A percentile compares a stretch with the other conserved stretches of the same genome.
phyloP scores from a whole-genome alignment of 441 rosid genomes.

The Populus tomentosa region DNA sequence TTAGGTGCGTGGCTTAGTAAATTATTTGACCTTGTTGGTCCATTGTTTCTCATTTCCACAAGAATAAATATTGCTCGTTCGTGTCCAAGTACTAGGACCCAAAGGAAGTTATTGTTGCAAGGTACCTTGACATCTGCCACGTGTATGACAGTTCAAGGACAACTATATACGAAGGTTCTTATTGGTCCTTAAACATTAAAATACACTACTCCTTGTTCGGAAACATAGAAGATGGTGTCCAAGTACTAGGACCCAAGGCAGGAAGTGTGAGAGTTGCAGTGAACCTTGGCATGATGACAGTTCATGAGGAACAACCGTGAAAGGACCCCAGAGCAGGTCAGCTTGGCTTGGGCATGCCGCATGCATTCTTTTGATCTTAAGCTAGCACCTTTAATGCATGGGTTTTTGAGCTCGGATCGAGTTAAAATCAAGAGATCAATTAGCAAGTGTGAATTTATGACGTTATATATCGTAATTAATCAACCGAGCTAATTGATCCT shows the following conservation, averaged over 20 bases:
- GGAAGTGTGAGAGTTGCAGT: slow-evolving; percentile 12
- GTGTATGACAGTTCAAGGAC: slow-evolving; percentile 38
- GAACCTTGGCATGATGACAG: slow-evolving; percentile 37
- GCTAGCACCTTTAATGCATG: neutral
- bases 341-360: slow-evolving; percentile 2
- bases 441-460: too few relatives aligned
- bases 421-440: too few relatives aligned
- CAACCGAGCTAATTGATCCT: too few relatives aligned
- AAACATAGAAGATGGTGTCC: slow-evolving; percentile 6
- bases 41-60: neutral
- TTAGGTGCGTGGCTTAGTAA: slow-evolving; percentile 5
- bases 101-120: slow-evolving; percentile 13
- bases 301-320: slow-evolving; percentile 26
- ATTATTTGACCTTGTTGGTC: slow-evolving; percentile 26
- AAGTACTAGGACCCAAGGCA: slow-evolving; percentile 15
- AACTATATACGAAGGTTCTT: slow-evolving; percentile 10
- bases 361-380: neutral
- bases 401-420: neutral
- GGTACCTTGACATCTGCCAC: slow-evolving; percentile 27
- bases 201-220: neutral
- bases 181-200: slow-evolving; percentile 1
- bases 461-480: too few relatives aligned
- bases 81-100: slow-evolving; percentile 26
- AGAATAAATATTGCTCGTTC: neutral
- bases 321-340: neutral